phyloP scores from a whole-genome alignment of 768 basidiomycete species.

The Leccinum incarnatum region DNA sequence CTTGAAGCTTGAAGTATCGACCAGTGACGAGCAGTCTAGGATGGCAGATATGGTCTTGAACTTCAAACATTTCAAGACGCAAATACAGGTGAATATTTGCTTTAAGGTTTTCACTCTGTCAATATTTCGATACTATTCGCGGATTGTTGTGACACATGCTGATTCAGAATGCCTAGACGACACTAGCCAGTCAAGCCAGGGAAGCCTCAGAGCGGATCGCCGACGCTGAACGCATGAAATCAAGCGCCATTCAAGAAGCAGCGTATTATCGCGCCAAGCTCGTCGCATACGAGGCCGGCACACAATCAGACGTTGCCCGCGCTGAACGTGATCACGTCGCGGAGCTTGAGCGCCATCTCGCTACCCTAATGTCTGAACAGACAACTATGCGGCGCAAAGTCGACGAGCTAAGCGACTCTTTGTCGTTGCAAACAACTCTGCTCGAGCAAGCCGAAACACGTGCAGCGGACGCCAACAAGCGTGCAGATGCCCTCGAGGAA shows the following conservation, averaged over 20 bases:
- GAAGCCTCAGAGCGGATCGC: conserved; percentile 72
- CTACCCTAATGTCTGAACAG: conserved; percentile 59
- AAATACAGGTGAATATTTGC: conserved; percentile 67
- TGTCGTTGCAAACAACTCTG: conserved; percentile 74
- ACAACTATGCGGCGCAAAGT: conserved; percentile 67
- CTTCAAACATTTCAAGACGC: conserved; percentile 86
- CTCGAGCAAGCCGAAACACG: conserved; percentile 79
- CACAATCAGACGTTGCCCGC: conserved; percentile 60
- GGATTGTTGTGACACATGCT: conserved; percentile 8
- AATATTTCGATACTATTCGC: neutral
- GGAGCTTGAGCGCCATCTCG: conserved; percentile 72
- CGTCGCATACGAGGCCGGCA: conserved; percentile 74
- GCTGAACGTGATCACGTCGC: conserved; percentile 75
- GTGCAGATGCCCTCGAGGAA: conserved; percentile 72
- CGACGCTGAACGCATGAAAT: conserved; percentile 74
- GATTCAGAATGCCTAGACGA: conserved; percentile 44
- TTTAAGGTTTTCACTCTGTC: neutral
- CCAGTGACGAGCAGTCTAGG: conserved; percentile 44
- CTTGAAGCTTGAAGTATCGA: conserved; percentile 34
- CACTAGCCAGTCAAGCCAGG: conserved; percentile 71
- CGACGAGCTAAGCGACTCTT: conserved; percentile 65
- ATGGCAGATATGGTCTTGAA: conserved; percentile 71
- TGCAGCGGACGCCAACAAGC: conserved; percentile 67
- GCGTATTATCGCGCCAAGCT: conserved; percentile 95
- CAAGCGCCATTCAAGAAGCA: conserved; percentile 86